A percentile compares a stretch with the other conserved stretches of the same genome.
Conservation (phyloP, 2,329 filamentous ascomycete species). For the Aspergillus fijiensis region DNA sequence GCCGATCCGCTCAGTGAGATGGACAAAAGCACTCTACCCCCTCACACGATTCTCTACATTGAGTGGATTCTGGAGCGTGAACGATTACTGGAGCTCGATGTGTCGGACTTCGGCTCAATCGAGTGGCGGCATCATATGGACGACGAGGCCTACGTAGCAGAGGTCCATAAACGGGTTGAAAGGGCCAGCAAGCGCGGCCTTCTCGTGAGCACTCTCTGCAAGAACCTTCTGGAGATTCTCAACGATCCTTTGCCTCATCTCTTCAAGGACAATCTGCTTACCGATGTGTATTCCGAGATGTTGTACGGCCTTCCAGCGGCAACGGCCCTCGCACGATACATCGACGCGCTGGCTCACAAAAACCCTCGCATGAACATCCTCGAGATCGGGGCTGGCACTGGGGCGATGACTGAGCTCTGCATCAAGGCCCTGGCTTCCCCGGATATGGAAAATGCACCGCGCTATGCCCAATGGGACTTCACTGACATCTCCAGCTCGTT, state of each 20-base stretch:
- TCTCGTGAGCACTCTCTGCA: neutral
- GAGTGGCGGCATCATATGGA: neutral
- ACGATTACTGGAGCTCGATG: neutral
- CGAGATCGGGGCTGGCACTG: slow-evolving; percentile 4
- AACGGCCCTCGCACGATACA: neutral
- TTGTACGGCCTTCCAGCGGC: neutral
- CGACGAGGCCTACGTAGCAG: neutral
- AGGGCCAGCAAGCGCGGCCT: neutral
- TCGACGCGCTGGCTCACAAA: slow-evolving; percentile 2
- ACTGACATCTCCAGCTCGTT: slow-evolving; percentile 20
- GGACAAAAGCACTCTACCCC: neutral
- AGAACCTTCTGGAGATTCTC: neutral
- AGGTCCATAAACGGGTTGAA: neutral
- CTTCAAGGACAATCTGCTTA: neutral
- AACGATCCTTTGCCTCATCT: neutral
- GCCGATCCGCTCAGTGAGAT: neutral
- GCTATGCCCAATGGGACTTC: slow-evolving; percentile 12
- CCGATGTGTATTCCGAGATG: slow-evolving; percentile 8
- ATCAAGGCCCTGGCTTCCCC: neutral
- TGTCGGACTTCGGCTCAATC: neutral
- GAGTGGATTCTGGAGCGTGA: neutral
- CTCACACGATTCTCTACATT: neutral
- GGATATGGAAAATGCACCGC: neutral
- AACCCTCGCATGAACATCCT: slow-evolving; percentile 10
- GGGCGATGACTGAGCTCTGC: slow-evolving; percentile 3